phyloP scores from a whole-genome alignment of 371 early-diverging fungal species.

The Lichtheimia hyalospora region DNA sequence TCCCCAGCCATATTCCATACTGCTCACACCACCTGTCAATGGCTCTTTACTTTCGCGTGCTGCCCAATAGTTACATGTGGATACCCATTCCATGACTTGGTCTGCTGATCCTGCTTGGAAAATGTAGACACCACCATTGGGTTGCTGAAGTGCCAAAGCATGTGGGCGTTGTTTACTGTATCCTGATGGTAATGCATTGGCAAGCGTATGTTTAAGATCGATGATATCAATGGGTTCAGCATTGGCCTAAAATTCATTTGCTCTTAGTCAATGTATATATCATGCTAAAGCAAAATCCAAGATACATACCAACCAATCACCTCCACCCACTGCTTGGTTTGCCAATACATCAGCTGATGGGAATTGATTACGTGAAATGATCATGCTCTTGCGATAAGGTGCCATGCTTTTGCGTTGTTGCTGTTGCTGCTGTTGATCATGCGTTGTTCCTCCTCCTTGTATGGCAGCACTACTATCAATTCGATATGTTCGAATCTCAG shows the following conservation, averaged over 20 bases:
- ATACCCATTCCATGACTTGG: constrained; percentile 81
- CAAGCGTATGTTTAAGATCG: constrained; percentile 78
- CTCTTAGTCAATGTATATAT: not conserved
- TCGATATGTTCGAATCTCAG: constrained; percentile 79
- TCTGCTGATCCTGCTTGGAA: constrained; percentile 77
- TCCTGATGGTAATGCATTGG: constrained; percentile 81
- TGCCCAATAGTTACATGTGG: constrained; percentile 92
- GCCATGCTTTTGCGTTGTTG: constrained; percentile 18
- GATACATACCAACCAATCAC: constrained; percentile 24
- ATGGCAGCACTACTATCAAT: constrained; percentile 42
- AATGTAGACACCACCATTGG: constrained; percentile 81
- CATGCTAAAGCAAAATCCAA: not conserved
- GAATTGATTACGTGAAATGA: constrained; percentile 9
- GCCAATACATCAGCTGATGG: constrained; percentile 9
- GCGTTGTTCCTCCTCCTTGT: too few species aligned
- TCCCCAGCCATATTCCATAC: constrained; percentile 93
- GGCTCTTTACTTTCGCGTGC: constrained; percentile 89
- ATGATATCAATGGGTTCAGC: constrained; percentile 58
- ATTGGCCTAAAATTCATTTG: constrained; percentile 21
- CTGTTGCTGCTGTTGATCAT: constrained; percentile 6
- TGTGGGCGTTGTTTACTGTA: constrained; percentile 78
- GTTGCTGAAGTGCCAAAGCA: constrained; percentile 84
- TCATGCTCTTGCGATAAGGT: constrained; percentile 17
- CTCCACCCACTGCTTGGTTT: constrained; percentile 18
- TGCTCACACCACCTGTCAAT: constrained; percentile 79